Conservation (phyloP, 768 basidiomycete species). For the Mycena latifolia region DNA sequence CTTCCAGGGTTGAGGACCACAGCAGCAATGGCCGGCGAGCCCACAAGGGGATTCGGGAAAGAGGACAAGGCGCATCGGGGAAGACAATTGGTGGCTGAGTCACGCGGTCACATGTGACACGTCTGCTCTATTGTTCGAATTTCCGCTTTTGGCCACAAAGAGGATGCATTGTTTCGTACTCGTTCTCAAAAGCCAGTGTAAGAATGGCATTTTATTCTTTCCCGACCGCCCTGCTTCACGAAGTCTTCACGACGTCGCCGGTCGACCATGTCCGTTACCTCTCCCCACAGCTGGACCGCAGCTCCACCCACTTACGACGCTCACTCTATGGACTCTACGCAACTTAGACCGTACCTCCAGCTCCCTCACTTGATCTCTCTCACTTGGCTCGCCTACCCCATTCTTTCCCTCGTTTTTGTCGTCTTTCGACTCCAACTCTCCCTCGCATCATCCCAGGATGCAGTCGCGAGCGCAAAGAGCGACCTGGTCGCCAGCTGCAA, state of each 20-base stretch:
- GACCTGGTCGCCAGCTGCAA: slow-evolving; percentile 87
- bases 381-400: slow-evolving; percentile 92
- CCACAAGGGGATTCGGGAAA: background rate
- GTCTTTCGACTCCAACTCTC: slow-evolving; percentile 87
- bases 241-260: slow-evolving; percentile 48
- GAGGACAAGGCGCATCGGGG: too few species aligned
- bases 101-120: background rate
- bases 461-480: slow-evolving; percentile 76
- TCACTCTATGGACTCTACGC: slow-evolving; percentile 31
- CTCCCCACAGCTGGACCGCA: slow-evolving; percentile 25
- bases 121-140: background rate
- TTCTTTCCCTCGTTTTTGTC: slow-evolving; percentile 90
- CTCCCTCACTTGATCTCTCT: slow-evolving; percentile 88
- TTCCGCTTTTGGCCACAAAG: slow-evolving; percentile 8
- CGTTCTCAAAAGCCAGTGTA: slow-evolving; percentile 14
- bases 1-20: too few species aligned
- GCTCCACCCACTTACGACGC: slow-evolving; percentile 36
- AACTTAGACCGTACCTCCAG: slow-evolving; percentile 85
- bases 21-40: background rate
- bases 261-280: slow-evolving; percentile 44
- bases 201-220: slow-evolving; percentile 20
- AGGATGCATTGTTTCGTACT: slow-evolving; percentile 6
- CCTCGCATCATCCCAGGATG: slow-evolving; percentile 73
- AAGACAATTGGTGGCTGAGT: slow-evolving; percentile 3
- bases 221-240: slow-evolving; percentile 32